phyloP scores from a whole-genome alignment of 1,139 yeast species.

The Candida sanyaensis region DNA sequence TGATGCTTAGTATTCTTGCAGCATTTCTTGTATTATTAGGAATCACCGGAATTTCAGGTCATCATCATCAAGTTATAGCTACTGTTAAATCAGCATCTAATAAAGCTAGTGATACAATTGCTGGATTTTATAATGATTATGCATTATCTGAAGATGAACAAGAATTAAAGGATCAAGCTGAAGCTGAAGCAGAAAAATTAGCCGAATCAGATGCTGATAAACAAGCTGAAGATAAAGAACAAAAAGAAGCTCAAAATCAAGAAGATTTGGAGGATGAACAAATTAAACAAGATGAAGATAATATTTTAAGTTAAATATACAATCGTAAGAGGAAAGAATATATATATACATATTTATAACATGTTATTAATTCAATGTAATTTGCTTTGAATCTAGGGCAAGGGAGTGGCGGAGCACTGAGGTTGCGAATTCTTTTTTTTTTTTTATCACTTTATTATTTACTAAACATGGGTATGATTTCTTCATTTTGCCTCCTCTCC shows the following conservation, averaged over 20 bases:
- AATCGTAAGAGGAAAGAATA: no score
- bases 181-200: conserved; percentile 13
- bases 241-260: conserved; percentile 10
- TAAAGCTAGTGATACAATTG: conserved; percentile 19
- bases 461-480: no score
- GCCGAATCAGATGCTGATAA: conserved; percentile 7
- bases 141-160: conserved; percentile 10
- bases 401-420: no score
- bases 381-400: no score
- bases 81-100: conserved; percentile 15
- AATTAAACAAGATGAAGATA: not conserved
- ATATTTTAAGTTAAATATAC: no score
- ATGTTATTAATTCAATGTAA: no score
- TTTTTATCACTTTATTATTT: no score
- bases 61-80: conserved; percentile 17
- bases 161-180: conserved; percentile 13
- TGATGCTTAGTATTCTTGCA: conserved; percentile 22
- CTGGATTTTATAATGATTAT: conserved; percentile 12
- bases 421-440: no score
- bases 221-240: not conserved
- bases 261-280: conserved; percentile 5
- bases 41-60: conserved; percentile 25
- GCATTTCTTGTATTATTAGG: conserved; percentile 25
- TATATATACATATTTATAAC: no score
- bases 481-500: no score